phyloP scores from a whole-genome alignment of 495 filamentous ascomycete genomes.

The Podospora pseudopauciseta region DNA sequence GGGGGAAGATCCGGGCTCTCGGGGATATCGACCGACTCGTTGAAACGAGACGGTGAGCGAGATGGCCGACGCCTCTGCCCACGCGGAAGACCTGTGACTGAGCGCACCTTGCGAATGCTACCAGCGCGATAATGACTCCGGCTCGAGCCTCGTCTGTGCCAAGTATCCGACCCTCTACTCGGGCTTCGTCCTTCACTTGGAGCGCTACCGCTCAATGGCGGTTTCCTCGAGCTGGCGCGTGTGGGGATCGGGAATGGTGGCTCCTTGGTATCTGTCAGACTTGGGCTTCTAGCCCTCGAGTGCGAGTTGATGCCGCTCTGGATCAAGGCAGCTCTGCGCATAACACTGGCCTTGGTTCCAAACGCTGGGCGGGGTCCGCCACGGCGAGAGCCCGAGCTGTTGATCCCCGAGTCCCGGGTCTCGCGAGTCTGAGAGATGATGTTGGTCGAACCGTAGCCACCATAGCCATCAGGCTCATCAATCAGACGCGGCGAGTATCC shows the following conservation, averaged over 20 bases:
- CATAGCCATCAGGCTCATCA: slow-evolving; percentile 30
- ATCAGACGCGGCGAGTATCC: slow-evolving; percentile 27
- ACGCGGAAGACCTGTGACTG: slow-evolving; percentile 66
- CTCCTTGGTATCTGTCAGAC: slow-evolving; percentile 58
- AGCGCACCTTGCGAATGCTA: slow-evolving; percentile 77
- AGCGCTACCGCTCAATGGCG: slow-evolving; percentile 60
- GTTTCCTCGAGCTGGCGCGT: slow-evolving; percentile 78
- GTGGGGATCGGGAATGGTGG: slow-evolving; percentile 91
- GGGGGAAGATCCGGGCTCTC: slow-evolving; percentile 72
- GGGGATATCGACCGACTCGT: slow-evolving; percentile 58
- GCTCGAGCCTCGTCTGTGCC: slow-evolving; percentile 40
- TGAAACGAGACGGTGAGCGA: slow-evolving; percentile 63
- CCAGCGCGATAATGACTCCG: slow-evolving; percentile 44
- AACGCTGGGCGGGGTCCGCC: slow-evolving; percentile 31
- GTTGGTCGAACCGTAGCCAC: slow-evolving; percentile 29
- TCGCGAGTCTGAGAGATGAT: slow-evolving; percentile 25
- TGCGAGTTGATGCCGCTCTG: slow-evolving; percentile 73
- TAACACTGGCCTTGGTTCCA: slow-evolving; percentile 40
- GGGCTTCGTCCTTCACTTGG: slow-evolving; percentile 77
- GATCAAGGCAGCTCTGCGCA: slow-evolving; percentile 65
- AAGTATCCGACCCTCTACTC: slow-evolving; percentile 47
- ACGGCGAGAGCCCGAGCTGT: slow-evolving; percentile 32
- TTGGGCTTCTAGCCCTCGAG: slow-evolving; percentile 70
- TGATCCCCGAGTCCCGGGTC: slow-evolving; percentile 29
- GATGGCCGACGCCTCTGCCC: slow-evolving; percentile 48